Percentiles rank a stretch among this genome's conserved stretches.
phyloP scores from a whole-genome alignment of 2,329 filamentous ascomycete species.

The Akanthomyces lecanii region DNA sequence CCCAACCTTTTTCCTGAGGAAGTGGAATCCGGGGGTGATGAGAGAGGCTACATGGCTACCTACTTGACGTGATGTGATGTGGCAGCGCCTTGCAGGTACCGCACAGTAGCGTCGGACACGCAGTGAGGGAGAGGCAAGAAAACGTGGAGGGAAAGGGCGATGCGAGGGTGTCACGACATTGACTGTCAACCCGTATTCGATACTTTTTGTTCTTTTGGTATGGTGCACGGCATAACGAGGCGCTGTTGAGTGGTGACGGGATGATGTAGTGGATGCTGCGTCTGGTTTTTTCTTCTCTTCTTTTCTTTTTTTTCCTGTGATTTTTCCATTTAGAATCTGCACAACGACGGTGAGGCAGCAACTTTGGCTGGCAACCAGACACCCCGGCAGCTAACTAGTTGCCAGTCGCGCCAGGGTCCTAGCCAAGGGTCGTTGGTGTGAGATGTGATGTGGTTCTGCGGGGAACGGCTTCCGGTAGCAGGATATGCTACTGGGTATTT shows the following conservation, averaged over 20 bases:
- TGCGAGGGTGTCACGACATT: not conserved
- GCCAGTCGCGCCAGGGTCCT: no score
- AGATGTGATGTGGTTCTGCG: not conserved
- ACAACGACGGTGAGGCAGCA: not conserved
- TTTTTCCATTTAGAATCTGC: not conserved
- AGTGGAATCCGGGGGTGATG: no score
- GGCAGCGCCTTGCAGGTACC: not conserved
- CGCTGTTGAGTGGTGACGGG: not conserved
- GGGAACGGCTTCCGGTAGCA: not conserved
- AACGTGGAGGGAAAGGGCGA: no score
- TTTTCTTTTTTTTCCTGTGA: not conserved
- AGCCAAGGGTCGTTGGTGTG: not conserved
- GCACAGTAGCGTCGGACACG: not conserved
- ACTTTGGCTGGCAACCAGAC: no score
- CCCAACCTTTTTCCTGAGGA: not conserved
- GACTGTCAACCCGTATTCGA: not conserved
- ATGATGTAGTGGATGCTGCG: not conserved
- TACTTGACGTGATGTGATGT: not conserved
- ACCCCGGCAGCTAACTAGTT: no score
- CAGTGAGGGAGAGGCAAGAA: no score
- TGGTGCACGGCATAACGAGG: not conserved
- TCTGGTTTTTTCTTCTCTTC: not conserved
- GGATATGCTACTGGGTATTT: no score
- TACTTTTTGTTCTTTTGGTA: not conserved
- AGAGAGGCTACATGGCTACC: no score